Evolutionary conservation across 169 alveolate species (phyloP), one percentile per base, ranked within the genome.

Genomic region (Plasmodium relictum): DNA sequence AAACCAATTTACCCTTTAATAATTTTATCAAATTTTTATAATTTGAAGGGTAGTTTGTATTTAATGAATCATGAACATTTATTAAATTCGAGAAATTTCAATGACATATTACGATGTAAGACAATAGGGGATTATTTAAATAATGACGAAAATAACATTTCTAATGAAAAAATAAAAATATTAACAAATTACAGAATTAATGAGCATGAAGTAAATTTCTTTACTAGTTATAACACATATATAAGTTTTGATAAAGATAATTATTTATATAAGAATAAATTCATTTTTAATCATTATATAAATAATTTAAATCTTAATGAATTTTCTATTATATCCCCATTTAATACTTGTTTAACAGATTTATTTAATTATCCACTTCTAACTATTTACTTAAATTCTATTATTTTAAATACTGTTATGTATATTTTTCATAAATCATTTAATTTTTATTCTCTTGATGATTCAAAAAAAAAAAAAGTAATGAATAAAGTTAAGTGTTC

Each of bases 301-400:
- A 22, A 68, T 2, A 31, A 45, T 24, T 63, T 42, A 20, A 54
- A 63, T 63, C 26, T 63, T 48, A 78, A 65, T 26, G 26, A 78
- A 4, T 18, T n/a, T 39, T 83, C 91, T 14, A 6, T 42, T 4
- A 41, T 41, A 1, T 83, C 91, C 0, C 91, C 91, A 39, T 83
- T 83, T 37, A 58, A 42, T 68, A 56, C 16, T 20, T 83, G 91
- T 26, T 41, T 83, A 68, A 83, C 73, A 10, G 85, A 83, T 20
- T 31, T 83, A 26, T 83, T 83, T 59, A 83, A 83, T 45, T 83
- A 83, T 71, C 91, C 91, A 16, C 39, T 68, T 22, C 91, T 66
- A 22, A 68, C 59, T 14, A 22, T 83, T 42, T 83, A 83, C 24
- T 18, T 83, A 48, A 83, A 83, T 83, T 58, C 91, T n/a, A 68